phyloP scores from a whole-genome alignment of 495 filamentous ascomycete genomes.

The Haplographium delicatum region DNA sequence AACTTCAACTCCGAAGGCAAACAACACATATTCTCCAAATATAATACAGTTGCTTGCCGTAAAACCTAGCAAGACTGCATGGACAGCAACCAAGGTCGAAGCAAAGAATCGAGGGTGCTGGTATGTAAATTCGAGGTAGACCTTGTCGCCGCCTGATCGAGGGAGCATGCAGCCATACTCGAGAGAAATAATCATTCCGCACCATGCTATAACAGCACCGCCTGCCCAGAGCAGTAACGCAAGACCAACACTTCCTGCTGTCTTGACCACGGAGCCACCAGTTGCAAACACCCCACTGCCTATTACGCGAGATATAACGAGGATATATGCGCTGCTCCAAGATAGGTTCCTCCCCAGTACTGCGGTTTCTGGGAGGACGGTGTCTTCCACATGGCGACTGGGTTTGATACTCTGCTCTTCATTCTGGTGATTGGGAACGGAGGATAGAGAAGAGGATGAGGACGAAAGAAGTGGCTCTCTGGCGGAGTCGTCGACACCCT shows the following conservation, averaged over 20 bases:
- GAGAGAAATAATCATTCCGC: constrained; percentile 54
- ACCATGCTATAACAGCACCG: constrained; percentile 55
- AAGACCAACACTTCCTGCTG: constrained; percentile 62
- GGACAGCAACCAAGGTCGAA: constrained; percentile 60
- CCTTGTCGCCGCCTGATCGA: constrained; percentile 64
- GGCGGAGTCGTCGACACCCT: background rate
- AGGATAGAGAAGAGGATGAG: background rate
- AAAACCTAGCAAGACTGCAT: constrained; percentile 65
- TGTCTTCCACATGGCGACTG: constrained; percentile 39
- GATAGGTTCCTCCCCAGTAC: constrained; percentile 56
- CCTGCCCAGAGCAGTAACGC: constrained; percentile 59
- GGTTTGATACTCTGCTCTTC: constrained; percentile 4
- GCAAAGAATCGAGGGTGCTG: constrained; percentile 62
- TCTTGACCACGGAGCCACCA: constrained; percentile 61
- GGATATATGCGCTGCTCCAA: constrained; percentile 66
- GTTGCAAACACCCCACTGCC: constrained; percentile 74
- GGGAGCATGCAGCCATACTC: constrained; percentile 73
- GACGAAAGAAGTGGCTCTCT: constrained; percentile 1
- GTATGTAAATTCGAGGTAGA: constrained; percentile 76
- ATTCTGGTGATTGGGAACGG: background rate
- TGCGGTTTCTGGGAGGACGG: constrained; percentile 60
- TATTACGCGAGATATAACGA: constrained; percentile 72
- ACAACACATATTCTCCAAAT: constrained; percentile 65
- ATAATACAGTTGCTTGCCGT: constrained; percentile 66
- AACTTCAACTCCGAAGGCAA: constrained; percentile 49